phyloP scores from a whole-genome alignment of 768 basidiomycete genomes.

The Nidula microcarpa region DNA sequence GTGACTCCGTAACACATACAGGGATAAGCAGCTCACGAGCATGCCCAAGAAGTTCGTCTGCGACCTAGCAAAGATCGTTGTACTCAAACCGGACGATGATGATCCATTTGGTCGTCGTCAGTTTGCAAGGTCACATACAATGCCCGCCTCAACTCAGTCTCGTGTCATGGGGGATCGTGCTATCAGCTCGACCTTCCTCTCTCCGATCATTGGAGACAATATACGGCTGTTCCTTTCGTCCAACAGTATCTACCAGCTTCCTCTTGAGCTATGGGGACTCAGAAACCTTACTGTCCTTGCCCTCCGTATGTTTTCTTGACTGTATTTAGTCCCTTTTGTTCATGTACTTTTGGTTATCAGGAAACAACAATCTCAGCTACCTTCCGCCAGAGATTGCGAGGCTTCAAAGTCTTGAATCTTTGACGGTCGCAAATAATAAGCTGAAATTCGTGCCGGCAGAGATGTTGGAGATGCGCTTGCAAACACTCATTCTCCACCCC shows the following conservation, averaged over 20 bases:
- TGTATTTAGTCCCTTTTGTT: not conserved
- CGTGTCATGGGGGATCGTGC: not conserved
- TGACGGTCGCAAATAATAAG: conserved; percentile 61
- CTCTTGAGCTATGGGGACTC: conserved; percentile 54
- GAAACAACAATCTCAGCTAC: conserved; percentile 49
- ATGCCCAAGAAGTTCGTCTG: conserved; percentile 49
- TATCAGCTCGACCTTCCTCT: conserved; percentile 8
- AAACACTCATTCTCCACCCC: conserved; percentile 42
- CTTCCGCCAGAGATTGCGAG: conserved; percentile 63
- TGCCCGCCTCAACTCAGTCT: not conserved
- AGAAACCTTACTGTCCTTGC: conserved; percentile 58
- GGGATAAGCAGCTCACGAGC: conserved; percentile 34
- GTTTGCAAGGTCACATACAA: not conserved
- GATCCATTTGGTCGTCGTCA: conserved; percentile 10
- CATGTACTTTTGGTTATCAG: conserved; percentile 31
- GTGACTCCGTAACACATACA: conserved; percentile 7
- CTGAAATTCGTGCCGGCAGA: conserved; percentile 64
- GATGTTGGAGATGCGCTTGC: conserved; percentile 54
- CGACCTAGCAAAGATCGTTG: conserved; percentile 44
- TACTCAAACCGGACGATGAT: conserved; percentile 27
- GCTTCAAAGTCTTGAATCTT: conserved; percentile 49
- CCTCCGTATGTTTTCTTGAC: conserved; percentile 46
- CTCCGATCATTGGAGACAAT: conserved; percentile 35
- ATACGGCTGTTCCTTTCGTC: conserved; percentile 54
- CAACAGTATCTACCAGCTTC: conserved; percentile 53